Evolutionary conservation across 2,329 filamentous ascomycete species (phyloP), one percentile per base, ranked within the genome.

Genomic region (Beauveria brongniartii): DNA sequence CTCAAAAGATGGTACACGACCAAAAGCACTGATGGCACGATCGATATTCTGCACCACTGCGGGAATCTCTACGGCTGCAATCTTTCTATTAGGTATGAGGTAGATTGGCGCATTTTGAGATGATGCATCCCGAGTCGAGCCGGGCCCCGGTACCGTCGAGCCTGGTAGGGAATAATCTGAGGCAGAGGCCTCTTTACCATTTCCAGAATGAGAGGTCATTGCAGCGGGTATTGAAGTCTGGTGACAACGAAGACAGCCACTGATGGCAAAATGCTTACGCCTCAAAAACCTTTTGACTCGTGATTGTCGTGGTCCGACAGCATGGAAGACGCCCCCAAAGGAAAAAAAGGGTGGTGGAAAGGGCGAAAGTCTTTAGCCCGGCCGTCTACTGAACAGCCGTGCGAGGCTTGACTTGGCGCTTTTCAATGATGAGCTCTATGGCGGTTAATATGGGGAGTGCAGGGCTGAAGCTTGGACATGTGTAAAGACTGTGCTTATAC

Each of bases 31-130:
- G 54, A 77, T 68, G 20, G 75, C 72, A 20, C 77, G 71, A 50
- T 78, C 75, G n/a, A 77, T 65, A 56, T 77, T 73, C 64, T 77
- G 68, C 37, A 78, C 75, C 12, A 77, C 68, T 44, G 76, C 76
- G 20, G 76, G 76, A 1, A 78, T 69, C 63, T 78, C 76, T 20
- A 78, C 76, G 7, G 76, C 77, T 3, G 71, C 70, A 5, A 78
- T 66, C 4, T 66, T 61, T 16, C 75, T 70, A 5, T 65, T 64
- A 10, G 74, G 70, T 8, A 78, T 71, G 28, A 64, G 58, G 62
- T 73, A 77, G 61, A 67, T 69, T 5, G 74, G 73, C 16, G 74
- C 74, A 16, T 20, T 41, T 16, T 50, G 46, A 8, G 55, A 16
- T 24, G 20, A 61, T 12, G 24, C 46, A 46, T 61, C 47, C 44